These are phyloP conservation scores for Scheffersomyces stipitis DNA, from an alignment of 805 yeast genomes.

Conservation along the genomic window DNA sequence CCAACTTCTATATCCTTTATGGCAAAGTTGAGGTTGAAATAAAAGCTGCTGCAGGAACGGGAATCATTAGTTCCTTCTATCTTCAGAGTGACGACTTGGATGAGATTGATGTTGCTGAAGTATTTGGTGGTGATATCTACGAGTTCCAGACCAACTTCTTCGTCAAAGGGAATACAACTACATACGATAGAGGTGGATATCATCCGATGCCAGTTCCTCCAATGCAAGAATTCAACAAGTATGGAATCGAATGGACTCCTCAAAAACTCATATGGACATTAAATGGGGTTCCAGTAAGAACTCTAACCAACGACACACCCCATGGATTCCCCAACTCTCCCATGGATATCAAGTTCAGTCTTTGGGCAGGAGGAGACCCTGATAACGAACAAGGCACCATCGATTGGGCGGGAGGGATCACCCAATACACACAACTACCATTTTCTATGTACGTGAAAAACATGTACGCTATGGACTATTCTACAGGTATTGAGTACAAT, in stretches of 20 bases:
- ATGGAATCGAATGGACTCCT: slow-evolving; percentile 40
- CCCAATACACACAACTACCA: slow-evolving; percentile 32
- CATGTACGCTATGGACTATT: slow-evolving; percentile 24
- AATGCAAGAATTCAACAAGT: slow-evolving; percentile 21
- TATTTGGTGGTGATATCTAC: slow-evolving; percentile 34
- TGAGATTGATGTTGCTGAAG: slow-evolving; percentile 41
- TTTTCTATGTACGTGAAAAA: slow-evolving; percentile 28
- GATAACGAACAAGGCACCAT: slow-evolving; percentile 35
- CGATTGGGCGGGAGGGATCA: slow-evolving; percentile 40
- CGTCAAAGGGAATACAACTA: slow-evolving; percentile 37
- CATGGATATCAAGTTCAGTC: slow-evolving; percentile 33
- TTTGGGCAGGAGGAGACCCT: slow-evolving; percentile 46
- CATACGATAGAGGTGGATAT: slow-evolving; percentile 35
- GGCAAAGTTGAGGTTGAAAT: slow-evolving; percentile 40
- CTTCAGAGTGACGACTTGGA: slow-evolving; percentile 44
- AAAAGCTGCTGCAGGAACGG: slow-evolving; percentile 30
- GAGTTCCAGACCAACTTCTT: slow-evolving; percentile 39
- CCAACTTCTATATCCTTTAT: slow-evolving; percentile 31
- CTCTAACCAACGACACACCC: slow-evolving; percentile 12
- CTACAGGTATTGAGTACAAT: slow-evolving; percentile 25
- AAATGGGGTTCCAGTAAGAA: slow-evolving; percentile 28
- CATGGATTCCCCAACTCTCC: slow-evolving; percentile 39
- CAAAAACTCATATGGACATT: slow-evolving; percentile 28
- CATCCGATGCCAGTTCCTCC: slow-evolving; percentile 27
- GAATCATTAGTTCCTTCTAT: slow-evolving; percentile 40